Percentiles rank a stretch among this genome's conserved stretches.
These are phyloP conservation scores for Debaryomyces prosopidis DNA, from an alignment of 805 yeast genomes.

Conservation along the genomic window DNA sequence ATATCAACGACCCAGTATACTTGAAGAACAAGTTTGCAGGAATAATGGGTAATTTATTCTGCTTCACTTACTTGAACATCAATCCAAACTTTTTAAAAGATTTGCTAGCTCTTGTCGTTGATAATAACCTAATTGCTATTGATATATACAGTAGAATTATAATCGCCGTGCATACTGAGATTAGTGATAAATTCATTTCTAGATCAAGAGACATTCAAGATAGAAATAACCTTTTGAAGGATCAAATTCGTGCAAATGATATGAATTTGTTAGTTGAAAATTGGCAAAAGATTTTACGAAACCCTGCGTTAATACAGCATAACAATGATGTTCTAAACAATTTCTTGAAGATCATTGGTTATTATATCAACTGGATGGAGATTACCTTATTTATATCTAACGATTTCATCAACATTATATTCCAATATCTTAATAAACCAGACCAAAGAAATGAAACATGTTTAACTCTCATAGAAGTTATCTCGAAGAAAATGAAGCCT, in stretches of 20 bases:
- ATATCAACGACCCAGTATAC: conserved; percentile 28
- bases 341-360: conserved; percentile 69
- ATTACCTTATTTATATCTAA: conserved; percentile 68
- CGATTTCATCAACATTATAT: conserved; percentile 57
- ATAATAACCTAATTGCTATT: conserved; percentile 36
- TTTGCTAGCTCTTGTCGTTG: conserved; percentile 21
- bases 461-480: conserved; percentile 58
- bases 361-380: conserved; percentile 92
- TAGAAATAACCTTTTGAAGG: conserved; percentile 75
- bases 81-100: conserved; percentile 34
- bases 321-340: conserved; percentile 52
- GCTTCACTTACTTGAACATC: conserved; percentile 33
- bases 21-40: conserved; percentile 38
- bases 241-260: conserved; percentile 75
- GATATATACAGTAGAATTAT: conserved; percentile 79
- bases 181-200: conserved; percentile 85
- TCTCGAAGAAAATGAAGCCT: conserved; percentile 78
- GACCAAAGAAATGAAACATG: conserved; percentile 60
- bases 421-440: conserved; percentile 52
- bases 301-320: conserved; percentile 13
- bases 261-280: conserved; percentile 61
- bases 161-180: conserved; percentile 79
- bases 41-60: conserved; percentile 34
- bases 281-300: conserved; percentile 63
- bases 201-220: conserved; percentile 63